These are phyloP conservation scores for Coniosporium apollinis DNA, from an alignment of 495 filamentous ascomycete genomes.

Conservation along the genomic window DNA sequence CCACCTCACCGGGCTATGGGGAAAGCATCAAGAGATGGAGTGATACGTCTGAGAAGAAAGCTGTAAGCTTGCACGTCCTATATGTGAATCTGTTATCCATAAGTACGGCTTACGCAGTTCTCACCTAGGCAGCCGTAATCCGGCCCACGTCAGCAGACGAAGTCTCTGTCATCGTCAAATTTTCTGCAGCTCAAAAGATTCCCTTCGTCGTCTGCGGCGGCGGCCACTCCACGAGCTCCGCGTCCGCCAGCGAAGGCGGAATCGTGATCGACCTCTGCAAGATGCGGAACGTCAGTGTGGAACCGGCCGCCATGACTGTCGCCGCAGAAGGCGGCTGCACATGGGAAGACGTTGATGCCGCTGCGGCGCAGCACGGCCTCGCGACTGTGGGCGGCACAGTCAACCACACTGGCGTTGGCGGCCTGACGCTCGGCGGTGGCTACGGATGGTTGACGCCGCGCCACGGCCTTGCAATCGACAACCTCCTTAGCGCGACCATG, in stretches of 20 bases:
- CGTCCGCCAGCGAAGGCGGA: slow-evolving; percentile 32
- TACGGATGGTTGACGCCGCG: slow-evolving; percentile 35
- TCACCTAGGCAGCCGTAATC: slow-evolving; percentile 26
- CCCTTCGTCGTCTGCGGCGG: slow-evolving; percentile 36
- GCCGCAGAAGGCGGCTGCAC: slow-evolving; percentile 35
- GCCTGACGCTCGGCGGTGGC: slow-evolving; percentile 40
- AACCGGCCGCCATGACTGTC: slow-evolving; percentile 26
- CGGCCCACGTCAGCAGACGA: slow-evolving; percentile 22
- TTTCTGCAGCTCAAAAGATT: slow-evolving; percentile 27
- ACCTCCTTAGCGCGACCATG: slow-evolving; percentile 30
- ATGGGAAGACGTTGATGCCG: slow-evolving; percentile 40
- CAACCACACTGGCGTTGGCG: slow-evolving; percentile 42
- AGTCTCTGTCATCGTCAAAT: slow-evolving; percentile 26
- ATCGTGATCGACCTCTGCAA: slow-evolving; percentile 38
- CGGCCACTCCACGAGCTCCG: slow-evolving; percentile 34
- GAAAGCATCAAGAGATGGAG: slow-evolving; percentile 18
- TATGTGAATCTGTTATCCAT: not conserved
- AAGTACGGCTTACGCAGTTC: not conserved
- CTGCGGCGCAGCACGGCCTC: slow-evolving; percentile 29
- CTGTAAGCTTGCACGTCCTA: no score
- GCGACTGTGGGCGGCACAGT: slow-evolving; percentile 44
- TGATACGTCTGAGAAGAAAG: slow-evolving; percentile 13
- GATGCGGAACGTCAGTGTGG: slow-evolving; percentile 33
- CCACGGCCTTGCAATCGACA: slow-evolving; percentile 37
- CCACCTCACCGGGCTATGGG: slow-evolving; percentile 8